Base-by-base conservation (phyloP, 2,329 filamentous ascomycete genomes). In the Arachnomyces sp. region DNA sequence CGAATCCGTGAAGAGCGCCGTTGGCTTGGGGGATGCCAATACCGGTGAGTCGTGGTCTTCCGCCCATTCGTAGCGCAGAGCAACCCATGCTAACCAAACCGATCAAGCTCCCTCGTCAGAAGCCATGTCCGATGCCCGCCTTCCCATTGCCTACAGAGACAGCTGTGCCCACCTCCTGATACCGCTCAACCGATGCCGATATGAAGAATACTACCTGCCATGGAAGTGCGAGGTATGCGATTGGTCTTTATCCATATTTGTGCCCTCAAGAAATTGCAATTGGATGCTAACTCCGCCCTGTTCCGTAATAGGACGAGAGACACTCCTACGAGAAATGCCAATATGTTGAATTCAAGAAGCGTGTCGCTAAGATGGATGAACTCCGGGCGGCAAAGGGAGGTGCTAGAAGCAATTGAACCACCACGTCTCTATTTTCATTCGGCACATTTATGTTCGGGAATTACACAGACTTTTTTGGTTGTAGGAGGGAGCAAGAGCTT, bases 271-370 rank as follows among this genome's bases (percentile, higher is more conserved):
- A 16, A 36, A 25, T 9, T 25, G 21, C 21, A 25, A 35, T 42
- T 40, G 29, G 28, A 18, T 18, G n/a, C 18, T 28, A 37, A 44
- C 28, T 9, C 5, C 21, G 21, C 21, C 21, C 16, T n/a, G 31
- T 32, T 29, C 25, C 29, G 43, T 29, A 13, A 44, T 61, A 96
- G 92, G 81, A 88, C 65, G 92, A 98, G 75, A 77, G 92, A 73
- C 92, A 98, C 71, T 84, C 82, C 60, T 98, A 98, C 75, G 92
- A 98, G 66, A 96, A 96, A 68, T 98, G 92, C 78, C 92, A 98
- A 62, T 98, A 98, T 69, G 85, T 85, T 50, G 92, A 96, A 66
- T 98, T 98, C 76, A 95, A 95, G 80, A 87, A 90, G 77, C 82
- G 92, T 44, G 92, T 98, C 50, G 86, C 84, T 60, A 96, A 95